Evolutionary conservation across 164 flowering plant genomes (phyloP).

Genomic region (Nelumbo lutea): DNA sequence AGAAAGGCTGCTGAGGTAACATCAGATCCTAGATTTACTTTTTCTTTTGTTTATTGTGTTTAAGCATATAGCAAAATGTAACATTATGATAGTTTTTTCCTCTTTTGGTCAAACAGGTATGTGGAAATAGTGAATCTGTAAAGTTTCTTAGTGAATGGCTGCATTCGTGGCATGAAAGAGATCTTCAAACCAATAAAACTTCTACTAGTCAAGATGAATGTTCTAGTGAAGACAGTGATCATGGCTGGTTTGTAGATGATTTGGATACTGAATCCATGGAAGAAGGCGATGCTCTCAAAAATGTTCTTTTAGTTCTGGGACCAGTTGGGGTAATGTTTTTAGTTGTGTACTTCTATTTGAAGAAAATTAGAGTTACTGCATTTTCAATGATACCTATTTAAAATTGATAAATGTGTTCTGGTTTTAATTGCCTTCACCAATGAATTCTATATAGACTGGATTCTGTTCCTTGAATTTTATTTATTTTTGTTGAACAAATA

Average conservation of each 20-base stretch:
- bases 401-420: no score
- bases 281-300: conserved; percentile 43
- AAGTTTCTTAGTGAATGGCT: conserved; percentile 76
- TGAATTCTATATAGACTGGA: no score
- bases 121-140: conserved; percentile 80
- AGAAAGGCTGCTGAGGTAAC: conserved; percentile 62
- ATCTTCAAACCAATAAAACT: conserved; percentile 27
- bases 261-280: conserved; percentile 45
- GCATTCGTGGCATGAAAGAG: conserved; percentile 58
- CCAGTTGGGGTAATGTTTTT: conserved; percentile 76
- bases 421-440: no score
- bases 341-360: neutral
- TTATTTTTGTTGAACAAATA: no score
- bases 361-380: neutral
- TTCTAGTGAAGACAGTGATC: conserved; percentile 27
- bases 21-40: neutral
- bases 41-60: neutral
- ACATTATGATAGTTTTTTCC: neutral
- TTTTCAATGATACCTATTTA: neutral
- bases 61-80: neutral
- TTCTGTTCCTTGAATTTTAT: no score
- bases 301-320: conserved; percentile 83
- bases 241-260: conserved; percentile 35
- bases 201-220: conserved; percentile 13
- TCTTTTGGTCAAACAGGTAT: conserved; percentile 51